Evolutionary conservation across 169 alveolate genomes (phyloP), one percentile per base, ranked within the genome.

Genomic region (Plasmodium gonderi): DNA sequence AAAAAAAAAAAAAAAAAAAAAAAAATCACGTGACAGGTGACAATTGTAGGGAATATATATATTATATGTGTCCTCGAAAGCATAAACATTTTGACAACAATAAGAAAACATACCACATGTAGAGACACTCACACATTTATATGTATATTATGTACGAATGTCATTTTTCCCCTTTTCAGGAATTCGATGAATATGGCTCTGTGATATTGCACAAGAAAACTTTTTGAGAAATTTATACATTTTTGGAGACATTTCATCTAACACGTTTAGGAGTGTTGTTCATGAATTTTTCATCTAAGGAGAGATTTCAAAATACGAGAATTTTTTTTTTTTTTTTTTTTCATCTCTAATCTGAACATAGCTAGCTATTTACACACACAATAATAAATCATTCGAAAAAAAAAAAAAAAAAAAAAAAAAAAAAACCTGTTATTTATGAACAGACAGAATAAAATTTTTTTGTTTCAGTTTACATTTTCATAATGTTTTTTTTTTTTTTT

Each of bases 111-210:
- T 68, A n/a, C n/a, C 76, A 0, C 51, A 4, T 31, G 29, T 2
- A 80, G 67, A 12, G 45, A 64, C 20, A 64, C 4, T 9, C 9
- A 44, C 60, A 44, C 40, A 31, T 3, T 29, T 47, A 26, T 75
- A 14, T 60, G n/a, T 29, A 20, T 80, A n/a, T n/a, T 29, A 20
- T n/a, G 29, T 42, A 33, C 80, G 31, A 12, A n/a, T 36, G 45
- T 11, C 17, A 36, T 20, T 9, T 36, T 31, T 8, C 17, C 12
- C 51, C 44, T 40, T 45, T n/a, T 33, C 68, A 87, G 93, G 93
- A 87, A 51, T 87, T 87, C 29, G 93, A 87, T 44, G 93, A 87
- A 38, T 87, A 87, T 42, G 93, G 93, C 6, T 75, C 89, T 17
- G 80, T 65, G 31, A 87, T 87, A 74, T 45, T 87, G 42, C 93